A percentile compares a stretch with the other conserved stretches of the same genome.
phyloP scores from a whole-genome alignment of 768 basidiomycete genomes.

The Tephrocybe rancida region DNA sequence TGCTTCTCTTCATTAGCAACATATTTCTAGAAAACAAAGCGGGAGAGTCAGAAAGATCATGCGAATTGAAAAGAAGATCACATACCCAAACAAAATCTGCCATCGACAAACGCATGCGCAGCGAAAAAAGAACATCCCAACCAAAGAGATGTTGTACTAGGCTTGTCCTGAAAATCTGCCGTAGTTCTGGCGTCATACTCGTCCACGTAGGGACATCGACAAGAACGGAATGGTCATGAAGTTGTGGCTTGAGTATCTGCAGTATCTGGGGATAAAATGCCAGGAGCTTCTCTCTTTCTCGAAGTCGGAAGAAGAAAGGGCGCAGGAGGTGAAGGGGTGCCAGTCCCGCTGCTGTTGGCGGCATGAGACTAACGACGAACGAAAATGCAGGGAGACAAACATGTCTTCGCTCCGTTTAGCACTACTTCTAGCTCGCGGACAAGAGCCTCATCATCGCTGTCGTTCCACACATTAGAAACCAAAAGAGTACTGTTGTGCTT shows the following conservation, averaged over 20 bases:
- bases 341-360: slow-evolving; percentile 36
- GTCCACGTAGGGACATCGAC: slow-evolving; percentile 31
- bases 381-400: slow-evolving; percentile 23
- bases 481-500: slow-evolving; percentile 57
- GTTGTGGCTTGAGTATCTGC: slow-evolving; percentile 37
- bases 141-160: slow-evolving; percentile 64
- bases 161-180: slow-evolving; percentile 49
- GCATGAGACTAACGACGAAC: background rate
- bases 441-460: slow-evolving; percentile 33
- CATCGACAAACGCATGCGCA: slow-evolving; percentile 58
- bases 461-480: slow-evolving; percentile 58
- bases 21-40: slow-evolving; percentile 41
- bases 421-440: slow-evolving; percentile 34
- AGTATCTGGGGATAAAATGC: slow-evolving; percentile 46
- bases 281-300: slow-evolving; percentile 34
- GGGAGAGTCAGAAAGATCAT: background rate
- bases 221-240: slow-evolving; percentile 34
- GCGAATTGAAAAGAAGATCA: background rate
- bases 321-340: slow-evolving; percentile 55
- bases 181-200: slow-evolving; percentile 37
- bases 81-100: slow-evolving; percentile 54
- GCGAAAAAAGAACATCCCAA: slow-evolving; percentile 50
- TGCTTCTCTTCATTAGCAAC: slow-evolving; percentile 43
- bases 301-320: slow-evolving; percentile 49
- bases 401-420: slow-evolving; percentile 29